Base-by-base conservation (phyloP, 768 basidiomycete genomes). In the Jaapia argillacea region DNA sequence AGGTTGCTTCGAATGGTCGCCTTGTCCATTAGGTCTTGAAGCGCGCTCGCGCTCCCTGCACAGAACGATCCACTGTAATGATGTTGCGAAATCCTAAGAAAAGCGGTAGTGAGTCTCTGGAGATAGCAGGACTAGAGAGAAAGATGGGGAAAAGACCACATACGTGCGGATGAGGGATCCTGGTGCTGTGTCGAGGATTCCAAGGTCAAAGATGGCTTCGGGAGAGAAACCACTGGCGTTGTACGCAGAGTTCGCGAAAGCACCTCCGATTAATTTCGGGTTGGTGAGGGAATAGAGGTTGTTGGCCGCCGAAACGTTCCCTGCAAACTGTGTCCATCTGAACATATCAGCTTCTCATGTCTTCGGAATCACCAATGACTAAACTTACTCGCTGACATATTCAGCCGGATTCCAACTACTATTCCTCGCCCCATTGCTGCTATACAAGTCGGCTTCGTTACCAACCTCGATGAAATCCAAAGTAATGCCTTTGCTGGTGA, bases 11-110 rank as follows among this genome's bases (percentile, higher is more conserved):
- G 65, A 23, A 75, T 67, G 37, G 68, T 67, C 4, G 64, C 53
- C 51, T 85, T 84, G 24, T 70, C 73, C 80, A 84, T 82, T 41
- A 85, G 62, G 48, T 79, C 75, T 50, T 76, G 71, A 7, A 85
- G 58, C 25, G 77, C 55, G 21, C 70, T 72, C 21, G 63, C 65
- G 33, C 57, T 69, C 13, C 81, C 81, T 4, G 59, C 48, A 48
- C 79, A 81, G 54, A 80, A 82, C 2, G 74, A 71, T 10, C 79
- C 78, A n/a, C 77, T 77, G 51, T 68, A 67, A 7, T 55, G 56
- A 44, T 65, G 64, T 48, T 77, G 75, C 3, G 76, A 77, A 46
- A 79, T 69, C 12, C 75, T 78, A 46, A n/a, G 28, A n/a, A 21
- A 25, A 38, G 18, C 27, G 46, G 25, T 24, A 33, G 23, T 33